A percentile compares a stretch with the other conserved stretches of the same genome.
Evolutionary conservation across 2,329 filamentous ascomycete species (phyloP).

Genomic region (Aspergillus felis): DNA sequence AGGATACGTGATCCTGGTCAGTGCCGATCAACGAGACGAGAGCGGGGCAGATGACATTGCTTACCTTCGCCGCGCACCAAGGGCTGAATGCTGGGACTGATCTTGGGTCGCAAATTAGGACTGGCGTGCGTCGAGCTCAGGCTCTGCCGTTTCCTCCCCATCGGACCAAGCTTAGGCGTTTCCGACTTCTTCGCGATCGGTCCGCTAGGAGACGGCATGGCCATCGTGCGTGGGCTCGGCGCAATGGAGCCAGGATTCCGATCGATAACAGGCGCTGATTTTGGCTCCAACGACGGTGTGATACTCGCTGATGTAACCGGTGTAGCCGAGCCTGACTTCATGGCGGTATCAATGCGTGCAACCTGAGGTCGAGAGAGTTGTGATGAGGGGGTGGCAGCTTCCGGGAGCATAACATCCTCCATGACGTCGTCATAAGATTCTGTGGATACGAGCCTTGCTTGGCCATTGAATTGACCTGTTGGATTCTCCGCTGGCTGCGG

Average conservation of each 20-base stretch:
- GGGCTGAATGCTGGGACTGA: constrained; percentile 92
- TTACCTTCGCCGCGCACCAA: constrained; percentile 68
- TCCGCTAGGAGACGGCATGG: constrained; percentile 50
- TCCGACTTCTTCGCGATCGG: constrained; percentile 39
- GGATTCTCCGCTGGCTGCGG: constrained; percentile 40
- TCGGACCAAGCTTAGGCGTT: constrained; percentile 46
- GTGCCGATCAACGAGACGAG: background rate
- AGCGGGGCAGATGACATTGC: constrained; percentile 30
- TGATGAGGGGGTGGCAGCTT: constrained; percentile 57
- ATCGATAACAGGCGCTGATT: constrained; percentile 31
- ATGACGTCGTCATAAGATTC: constrained; percentile 54
- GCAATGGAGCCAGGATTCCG: constrained; percentile 35
- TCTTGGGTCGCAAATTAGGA: constrained; percentile 79
- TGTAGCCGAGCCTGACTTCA: constrained; percentile 41
- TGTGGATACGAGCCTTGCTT: constrained; percentile 34
- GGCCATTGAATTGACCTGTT: constrained; percentile 34
- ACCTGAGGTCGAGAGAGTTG: constrained; percentile 40
- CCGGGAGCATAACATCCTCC: constrained; percentile 68
- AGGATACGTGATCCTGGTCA: constrained; percentile 6
- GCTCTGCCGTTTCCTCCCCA: constrained; percentile 66
- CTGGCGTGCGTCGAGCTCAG: constrained; percentile 72
- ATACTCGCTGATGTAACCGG: constrained; percentile 62
- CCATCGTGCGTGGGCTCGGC: constrained; percentile 52
- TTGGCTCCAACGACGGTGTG: constrained; percentile 47
- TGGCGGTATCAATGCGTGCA: constrained; percentile 48